Evolutionary conservation across 2,329 filamentous ascomycete genomes (phyloP), one percentile per base, ranked within the genome.

Genomic region (Stylonectria norvegica): DNA sequence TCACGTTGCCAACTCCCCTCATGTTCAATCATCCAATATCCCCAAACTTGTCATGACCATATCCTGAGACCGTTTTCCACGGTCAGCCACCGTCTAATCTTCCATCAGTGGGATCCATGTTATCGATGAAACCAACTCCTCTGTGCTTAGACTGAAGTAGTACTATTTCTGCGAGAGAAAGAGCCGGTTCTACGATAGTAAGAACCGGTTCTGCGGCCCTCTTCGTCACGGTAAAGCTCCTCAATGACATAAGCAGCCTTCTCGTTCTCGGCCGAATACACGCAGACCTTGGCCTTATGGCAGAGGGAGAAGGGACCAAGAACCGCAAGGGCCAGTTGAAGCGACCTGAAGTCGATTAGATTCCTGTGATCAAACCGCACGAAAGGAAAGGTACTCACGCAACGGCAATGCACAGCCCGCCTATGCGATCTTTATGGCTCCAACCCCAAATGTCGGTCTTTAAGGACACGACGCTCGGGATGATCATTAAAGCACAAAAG

Each of bases 171-270:
- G n/a, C n/a, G n/a, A n/a, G n/a, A n/a, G n/a, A n/a, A n/a, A n/a
- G n/a, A n/a, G n/a, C n/a, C n/a, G n/a, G n/a, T n/a, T n/a, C n/a
- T n/a, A n/a, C n/a, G n/a, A n/a, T n/a, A n/a, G n/a, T n/a, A n/a
- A n/a, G n/a, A n/a, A n/a, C n/a, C n/a, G n/a, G n/a, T n/a, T n/a
- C n/a, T n/a, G n/a, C n/a, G n/a, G n/a, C n/a, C n/a, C 15, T 33
- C 33, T 9, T 48, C 47, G 11, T 56, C 53, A 12, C 34, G 38
- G 37, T 52, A 56, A 11, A 50, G 35, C 14, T 53, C 45, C 4
- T 39, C 16, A 12, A 43, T 38, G 8, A 32, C 34, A 27, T 50
- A 46, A 17, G 38, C 29, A n/a, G 32, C 30, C 30, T 42, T 35
- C n/a, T 32, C 30, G 6, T 40, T 20, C 25, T 53, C 54, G 8